phyloP scores from a whole-genome alignment of 1,139 yeast genomes.

The Diutina mesorugosa region DNA sequence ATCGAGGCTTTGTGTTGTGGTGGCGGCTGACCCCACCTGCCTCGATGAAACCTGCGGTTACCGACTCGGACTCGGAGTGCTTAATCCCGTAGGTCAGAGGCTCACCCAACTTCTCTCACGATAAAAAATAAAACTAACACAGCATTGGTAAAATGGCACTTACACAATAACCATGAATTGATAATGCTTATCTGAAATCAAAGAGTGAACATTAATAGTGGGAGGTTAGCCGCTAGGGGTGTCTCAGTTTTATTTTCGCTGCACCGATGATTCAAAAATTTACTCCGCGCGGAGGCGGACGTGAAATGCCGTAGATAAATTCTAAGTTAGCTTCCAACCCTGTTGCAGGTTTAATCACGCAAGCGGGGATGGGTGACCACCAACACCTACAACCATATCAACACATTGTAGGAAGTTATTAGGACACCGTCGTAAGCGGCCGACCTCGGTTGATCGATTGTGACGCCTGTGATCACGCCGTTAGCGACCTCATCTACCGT shows the following conservation, averaged over 20 bases:
- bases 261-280: no score
- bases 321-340: not conserved
- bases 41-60: not conserved
- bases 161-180: no score
- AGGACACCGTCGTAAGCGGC: no score
- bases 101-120: no score
- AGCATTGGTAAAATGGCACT: no score
- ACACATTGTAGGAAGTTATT: no score
- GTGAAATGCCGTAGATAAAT: not conserved
- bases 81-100: not conserved
- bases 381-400: no score
- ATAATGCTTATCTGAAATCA: no score
- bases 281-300: not conserved
- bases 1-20: not conserved
- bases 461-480: not conserved
- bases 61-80: not conserved
- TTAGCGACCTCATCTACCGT: not conserved
- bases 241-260: no score
- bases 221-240: no score
- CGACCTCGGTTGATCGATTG: not conserved
- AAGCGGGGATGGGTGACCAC: not conserved
- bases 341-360: not conserved
- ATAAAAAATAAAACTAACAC: no score
- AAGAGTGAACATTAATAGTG: no score
- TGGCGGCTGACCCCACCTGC: not conserved